These are phyloP conservation scores for Mrakia frigida DNA, from an alignment of 768 basidiomycete genomes.

Conservation along the genomic window DNA sequence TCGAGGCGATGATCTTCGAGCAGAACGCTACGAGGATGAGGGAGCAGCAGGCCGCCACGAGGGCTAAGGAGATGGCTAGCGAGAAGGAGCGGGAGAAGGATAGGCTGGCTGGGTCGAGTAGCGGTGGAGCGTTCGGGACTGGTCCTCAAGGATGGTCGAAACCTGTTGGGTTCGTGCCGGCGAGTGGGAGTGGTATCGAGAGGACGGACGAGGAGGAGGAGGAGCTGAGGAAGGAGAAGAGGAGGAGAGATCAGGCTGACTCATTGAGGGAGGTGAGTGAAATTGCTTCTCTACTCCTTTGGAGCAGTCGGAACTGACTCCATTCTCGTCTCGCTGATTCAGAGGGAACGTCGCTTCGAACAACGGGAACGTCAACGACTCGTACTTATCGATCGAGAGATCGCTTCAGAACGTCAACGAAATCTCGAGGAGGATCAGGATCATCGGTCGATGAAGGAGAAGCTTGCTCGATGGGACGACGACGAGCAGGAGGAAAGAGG, in stretches of 20 bases:
- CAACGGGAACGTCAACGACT: slow-evolving; percentile 79
- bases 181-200: slow-evolving; percentile 44
- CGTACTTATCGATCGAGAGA: slow-evolving; percentile 45
- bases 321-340: slow-evolving; percentile 18
- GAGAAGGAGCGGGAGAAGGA: slow-evolving; percentile 42
- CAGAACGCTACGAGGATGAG: slow-evolving; percentile 1
- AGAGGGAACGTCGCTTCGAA: slow-evolving; percentile 94
- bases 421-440: slow-evolving; percentile 70
- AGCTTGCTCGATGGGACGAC: slow-evolving; percentile 68
- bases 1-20: slow-evolving; percentile 21
- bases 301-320: too few species aligned
- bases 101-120: slow-evolving; percentile 44
- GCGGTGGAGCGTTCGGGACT: slow-evolving; percentile 57
- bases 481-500: slow-evolving; percentile 91
- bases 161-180: slow-evolving; percentile 75
- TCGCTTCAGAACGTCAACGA: slow-evolving; percentile 53
- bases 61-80: neutral
- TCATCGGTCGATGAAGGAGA: slow-evolving; percentile 65
- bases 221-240: slow-evolving; percentile 66
- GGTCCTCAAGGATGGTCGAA: slow-evolving; percentile 71
- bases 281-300: neutral
- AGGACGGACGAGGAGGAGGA: slow-evolving; percentile 89
- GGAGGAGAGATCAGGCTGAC: slow-evolving; percentile 71
- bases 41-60: neutral
- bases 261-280: slow-evolving; percentile 77